These are phyloP conservation scores for Penicillium sp. DNA, from an alignment of 2,329 filamentous ascomycete species.

Conservation along the genomic window DNA sequence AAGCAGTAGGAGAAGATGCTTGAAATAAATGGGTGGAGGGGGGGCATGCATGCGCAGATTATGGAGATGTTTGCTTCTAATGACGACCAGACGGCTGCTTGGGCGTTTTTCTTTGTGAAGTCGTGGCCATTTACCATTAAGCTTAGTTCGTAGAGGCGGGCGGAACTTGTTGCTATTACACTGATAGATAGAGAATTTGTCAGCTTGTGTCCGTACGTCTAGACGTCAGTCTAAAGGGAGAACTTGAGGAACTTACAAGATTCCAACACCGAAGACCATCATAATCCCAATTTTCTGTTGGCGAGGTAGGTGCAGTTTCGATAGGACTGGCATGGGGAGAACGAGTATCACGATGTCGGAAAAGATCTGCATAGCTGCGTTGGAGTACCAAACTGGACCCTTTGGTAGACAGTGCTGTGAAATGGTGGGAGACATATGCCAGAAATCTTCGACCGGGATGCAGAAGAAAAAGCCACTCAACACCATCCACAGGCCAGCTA, in stretches of 20 bases:
- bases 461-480: conserved; percentile 30
- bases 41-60: conserved; percentile 32
- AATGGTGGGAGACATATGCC: conserved; percentile 8
- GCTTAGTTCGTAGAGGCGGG: conserved; percentile 23
- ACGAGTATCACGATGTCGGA: conserved; percentile 28
- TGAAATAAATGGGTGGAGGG: conserved; percentile 27
- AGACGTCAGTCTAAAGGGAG: no score
- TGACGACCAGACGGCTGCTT: conserved; percentile 31
- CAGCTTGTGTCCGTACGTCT: not conserved
- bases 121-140: conserved; percentile 16
- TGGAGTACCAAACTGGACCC: conserved; percentile 27
- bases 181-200: conserved; percentile 10
- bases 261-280: conserved; percentile 28
- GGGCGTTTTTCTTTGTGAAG: conserved; percentile 23
- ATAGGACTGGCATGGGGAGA: conserved; percentile 28
- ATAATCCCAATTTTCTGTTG: conserved; percentile 27
- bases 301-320: conserved; percentile 21
- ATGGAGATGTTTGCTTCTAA: conserved; percentile 34
- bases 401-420: conserved; percentile 21
- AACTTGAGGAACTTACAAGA: conserved; percentile 19
- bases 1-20: conserved; percentile 26
- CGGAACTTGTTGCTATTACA: conserved; percentile 29
- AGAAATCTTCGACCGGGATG: conserved; percentile 26
- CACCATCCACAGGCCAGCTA: conserved; percentile 29
- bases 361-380: conserved; percentile 29